phyloP scores from a whole-genome alignment of 1,284 basidiomycete species.

The Melampsora larici-populina region DNA sequence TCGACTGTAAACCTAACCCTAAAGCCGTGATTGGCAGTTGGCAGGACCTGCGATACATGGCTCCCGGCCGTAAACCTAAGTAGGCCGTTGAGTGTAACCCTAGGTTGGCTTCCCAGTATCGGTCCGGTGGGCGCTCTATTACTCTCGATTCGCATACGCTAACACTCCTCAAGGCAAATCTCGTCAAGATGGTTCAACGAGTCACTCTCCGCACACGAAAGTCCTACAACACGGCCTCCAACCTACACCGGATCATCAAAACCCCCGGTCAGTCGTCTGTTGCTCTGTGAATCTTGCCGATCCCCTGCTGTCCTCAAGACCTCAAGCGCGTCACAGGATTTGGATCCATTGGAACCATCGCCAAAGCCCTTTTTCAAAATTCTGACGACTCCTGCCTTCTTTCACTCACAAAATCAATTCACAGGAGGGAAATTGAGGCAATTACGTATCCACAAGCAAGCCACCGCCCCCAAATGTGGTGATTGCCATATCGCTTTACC shows the following conservation, averaged over 20 bases:
- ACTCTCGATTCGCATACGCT: too few relatives aligned
- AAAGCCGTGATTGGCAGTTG: too few relatives aligned
- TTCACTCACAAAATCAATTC: background rate
- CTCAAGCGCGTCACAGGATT: too few relatives aligned
- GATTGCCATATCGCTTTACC: slow-evolving; percentile 88
- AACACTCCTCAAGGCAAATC: background rate
- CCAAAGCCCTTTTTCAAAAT: background rate
- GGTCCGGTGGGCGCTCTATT: too few relatives aligned
- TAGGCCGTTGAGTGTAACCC: too few relatives aligned
- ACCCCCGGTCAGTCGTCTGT: slow-evolving; percentile 62
- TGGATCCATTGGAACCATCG: background rate
- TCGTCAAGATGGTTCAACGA: slow-evolving; percentile 80
- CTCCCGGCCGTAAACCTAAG: too few relatives aligned
- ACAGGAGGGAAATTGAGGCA: slow-evolving; percentile 47
- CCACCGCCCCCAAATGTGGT: slow-evolving; percentile 54
- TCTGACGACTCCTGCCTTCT: background rate
- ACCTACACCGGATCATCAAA: slow-evolving; percentile 91
- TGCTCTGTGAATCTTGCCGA: background rate
- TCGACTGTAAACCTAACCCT: too few relatives aligned
- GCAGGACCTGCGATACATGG: too few relatives aligned
- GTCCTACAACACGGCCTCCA: slow-evolving; percentile 98
- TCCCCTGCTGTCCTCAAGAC: too few relatives aligned
- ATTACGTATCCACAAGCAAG: slow-evolving; percentile 45
- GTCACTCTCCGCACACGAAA: slow-evolving; percentile 98
- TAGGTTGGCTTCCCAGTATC: too few relatives aligned